phyloP scores from a whole-genome alignment of 345 rosid species.

The Pistacia vera region DNA sequence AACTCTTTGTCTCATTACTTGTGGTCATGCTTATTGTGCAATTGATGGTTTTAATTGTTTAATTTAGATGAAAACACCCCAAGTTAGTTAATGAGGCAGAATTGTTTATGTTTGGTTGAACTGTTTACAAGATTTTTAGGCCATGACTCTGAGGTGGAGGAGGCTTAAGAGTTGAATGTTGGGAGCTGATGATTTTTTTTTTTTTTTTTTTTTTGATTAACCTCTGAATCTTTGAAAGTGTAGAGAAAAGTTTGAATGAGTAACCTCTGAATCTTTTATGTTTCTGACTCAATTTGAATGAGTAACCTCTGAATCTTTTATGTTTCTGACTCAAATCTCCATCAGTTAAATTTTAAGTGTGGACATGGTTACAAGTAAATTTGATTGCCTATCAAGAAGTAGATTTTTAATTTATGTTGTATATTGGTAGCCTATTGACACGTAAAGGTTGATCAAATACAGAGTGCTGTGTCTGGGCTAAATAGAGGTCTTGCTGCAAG shows the following conservation, averaged over 20 bases:
- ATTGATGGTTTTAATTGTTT: neutral
- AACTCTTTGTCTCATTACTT: neutral
- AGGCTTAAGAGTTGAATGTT: neutral
- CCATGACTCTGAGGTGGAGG: neutral
- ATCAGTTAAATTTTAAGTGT: neutral
- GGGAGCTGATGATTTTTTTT: neutral
- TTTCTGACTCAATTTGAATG: neutral
- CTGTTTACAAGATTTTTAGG: neutral
- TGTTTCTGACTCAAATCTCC: neutral
- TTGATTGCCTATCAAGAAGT: neutral
- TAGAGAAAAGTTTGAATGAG: neutral
- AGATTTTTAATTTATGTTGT: neutral
- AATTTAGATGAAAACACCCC: neutral
- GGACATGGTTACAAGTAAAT: neutral
- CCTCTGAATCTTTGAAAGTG: neutral
- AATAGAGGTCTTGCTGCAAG: constrained; percentile 88
- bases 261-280: neutral
- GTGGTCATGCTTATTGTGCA: neutral
- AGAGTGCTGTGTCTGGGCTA: constrained; percentile 81
- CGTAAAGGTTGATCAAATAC: constrained; percentile 25
- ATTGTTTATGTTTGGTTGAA: neutral
- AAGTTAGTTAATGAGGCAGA: neutral
- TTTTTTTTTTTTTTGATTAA: neutral
- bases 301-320: neutral
- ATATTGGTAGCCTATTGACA: neutral